phyloP scores from a whole-genome alignment of 108 stramenopile species.

The Seminavis robusta region DNA sequence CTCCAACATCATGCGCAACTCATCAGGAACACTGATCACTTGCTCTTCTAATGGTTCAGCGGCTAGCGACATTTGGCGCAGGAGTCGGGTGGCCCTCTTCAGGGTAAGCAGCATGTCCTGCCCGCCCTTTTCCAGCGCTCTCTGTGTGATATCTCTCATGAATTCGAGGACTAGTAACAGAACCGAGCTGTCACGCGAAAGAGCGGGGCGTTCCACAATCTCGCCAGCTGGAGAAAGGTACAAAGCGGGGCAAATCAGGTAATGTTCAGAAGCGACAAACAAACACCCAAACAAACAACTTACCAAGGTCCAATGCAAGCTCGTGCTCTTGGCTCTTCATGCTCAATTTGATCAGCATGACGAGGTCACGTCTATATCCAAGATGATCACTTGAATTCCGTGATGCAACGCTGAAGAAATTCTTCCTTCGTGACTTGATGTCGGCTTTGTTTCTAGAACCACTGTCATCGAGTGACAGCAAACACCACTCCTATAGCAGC shows the following conservation, averaged over 20 bases:
- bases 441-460: conserved; percentile 1
- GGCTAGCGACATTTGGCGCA: conserved; percentile 31
- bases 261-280: neutral
- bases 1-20: conserved; percentile 17
- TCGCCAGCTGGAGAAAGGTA: conserved; percentile 20
- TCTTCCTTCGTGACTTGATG: conserved; percentile 8
- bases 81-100: conserved; percentile 28
- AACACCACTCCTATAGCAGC: conserved; percentile 62
- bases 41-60: conserved; percentile 3
- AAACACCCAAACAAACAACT: conserved; percentile 6
- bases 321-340: conserved; percentile 47
- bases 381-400: conserved; percentile 39
- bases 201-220: conserved; percentile 26
- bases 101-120: conserved; percentile 28
- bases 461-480: conserved; percentile 28
- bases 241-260: neutral
- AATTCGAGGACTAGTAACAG: conserved; percentile 21
- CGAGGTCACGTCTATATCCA: conserved; percentile 60
- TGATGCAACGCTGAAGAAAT: conserved; percentile 62
- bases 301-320: conserved; percentile 70
- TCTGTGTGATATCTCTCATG: conserved; percentile 27
- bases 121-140: conserved; percentile 19
- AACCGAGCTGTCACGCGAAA: conserved; percentile 10
- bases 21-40: conserved; percentile 20
- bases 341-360: conserved; percentile 54